Percentiles rank a stretch among this genome's conserved stretches.
These are phyloP conservation scores for Candida ascalaphidarum DNA, from an alignment of 805 yeast genomes.

Conservation along the genomic window DNA sequence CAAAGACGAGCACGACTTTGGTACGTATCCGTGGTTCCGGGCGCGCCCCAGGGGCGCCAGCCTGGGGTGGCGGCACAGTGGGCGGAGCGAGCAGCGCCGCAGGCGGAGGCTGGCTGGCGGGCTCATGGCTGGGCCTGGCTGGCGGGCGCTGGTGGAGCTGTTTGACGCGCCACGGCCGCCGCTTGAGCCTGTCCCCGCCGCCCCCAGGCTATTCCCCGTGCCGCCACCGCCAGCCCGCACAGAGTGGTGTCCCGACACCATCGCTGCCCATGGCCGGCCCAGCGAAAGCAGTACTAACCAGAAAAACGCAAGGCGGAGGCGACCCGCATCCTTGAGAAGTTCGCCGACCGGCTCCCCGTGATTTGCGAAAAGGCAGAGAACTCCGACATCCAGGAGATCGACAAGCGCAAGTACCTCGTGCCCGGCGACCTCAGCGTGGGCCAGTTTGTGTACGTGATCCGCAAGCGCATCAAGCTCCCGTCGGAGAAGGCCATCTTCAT, in stretches of 20 bases:
- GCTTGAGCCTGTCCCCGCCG: background rate
- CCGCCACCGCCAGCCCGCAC: slow-evolving; percentile 2
- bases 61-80: too few species aligned
- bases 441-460: slow-evolving; percentile 94
- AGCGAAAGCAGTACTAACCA: slow-evolving; percentile 11
- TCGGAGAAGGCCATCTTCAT: slow-evolving; percentile 97
- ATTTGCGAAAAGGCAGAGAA: slow-evolving; percentile 97
- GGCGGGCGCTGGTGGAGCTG: slow-evolving; percentile 1
- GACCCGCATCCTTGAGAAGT: slow-evolving; percentile 79
- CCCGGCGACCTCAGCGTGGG: slow-evolving; percentile 96
- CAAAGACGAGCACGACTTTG: slow-evolving; percentile 93
- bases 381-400: slow-evolving; percentile 92
- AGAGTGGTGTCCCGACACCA: too few species aligned
- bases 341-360: slow-evolving; percentile 88
- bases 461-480: slow-evolving; percentile 92
- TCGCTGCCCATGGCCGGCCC: background rate
- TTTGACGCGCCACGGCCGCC: background rate
- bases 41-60: too few species aligned
- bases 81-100: background rate
- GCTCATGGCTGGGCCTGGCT: background rate
- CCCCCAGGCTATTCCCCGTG: background rate
- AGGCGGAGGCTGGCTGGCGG: slow-evolving; percentile 3
- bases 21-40: slow-evolving; percentile 52
- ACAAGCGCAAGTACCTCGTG: slow-evolving; percentile 92
- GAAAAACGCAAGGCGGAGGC: slow-evolving; percentile 95